A percentile compares a stretch with the other conserved stretches of the same genome.
Evolutionary conservation across 176 grass and related monocot genomes (phyloP).

Genomic region (Cymbopogon citratus): DNA sequence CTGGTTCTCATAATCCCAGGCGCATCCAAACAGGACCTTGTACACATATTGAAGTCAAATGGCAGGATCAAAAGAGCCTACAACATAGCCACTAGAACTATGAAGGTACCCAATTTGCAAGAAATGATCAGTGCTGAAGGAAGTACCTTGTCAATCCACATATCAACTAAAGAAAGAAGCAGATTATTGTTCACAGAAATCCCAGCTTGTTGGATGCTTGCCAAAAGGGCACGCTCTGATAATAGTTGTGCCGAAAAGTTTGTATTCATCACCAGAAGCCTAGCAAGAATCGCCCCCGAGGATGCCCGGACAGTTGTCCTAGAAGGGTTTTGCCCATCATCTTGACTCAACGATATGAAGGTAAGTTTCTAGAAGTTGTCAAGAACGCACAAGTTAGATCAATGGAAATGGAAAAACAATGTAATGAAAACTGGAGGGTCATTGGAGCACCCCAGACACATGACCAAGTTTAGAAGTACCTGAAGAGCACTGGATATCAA

Average conservation of each 20-base stretch:
- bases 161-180: slow-evolving; percentile 81
- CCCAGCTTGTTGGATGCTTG: slow-evolving; percentile 70
- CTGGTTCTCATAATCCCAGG: no score
- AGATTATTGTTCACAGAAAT: slow-evolving; percentile 75
- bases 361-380: slow-evolving; percentile 71
- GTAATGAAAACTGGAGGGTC: background rate
- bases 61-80: background rate
- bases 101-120: background rate
- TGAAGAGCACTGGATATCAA: slow-evolving; percentile 76
- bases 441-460: slow-evolving; percentile 7
- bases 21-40: no score
- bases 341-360: slow-evolving; percentile 78
- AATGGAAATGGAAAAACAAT: slow-evolving; percentile 17
- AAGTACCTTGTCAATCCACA: slow-evolving; percentile 92
- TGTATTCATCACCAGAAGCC: slow-evolving; percentile 92
- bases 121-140: background rate
- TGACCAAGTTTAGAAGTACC: slow-evolving; percentile 47
- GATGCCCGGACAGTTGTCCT: slow-evolving; percentile 79
- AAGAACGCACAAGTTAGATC: slow-evolving; percentile 27
- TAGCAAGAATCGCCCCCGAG: slow-evolving; percentile 82
- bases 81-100: slow-evolving; percentile 6
- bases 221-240: slow-evolving; percentile 66
- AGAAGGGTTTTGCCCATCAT: slow-evolving; percentile 78
- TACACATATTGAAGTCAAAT: background rate
- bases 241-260: slow-evolving; percentile 81